Evolutionary conservation across 306 rosid species (phyloP).

Genomic region (Vigna radiata): DNA sequence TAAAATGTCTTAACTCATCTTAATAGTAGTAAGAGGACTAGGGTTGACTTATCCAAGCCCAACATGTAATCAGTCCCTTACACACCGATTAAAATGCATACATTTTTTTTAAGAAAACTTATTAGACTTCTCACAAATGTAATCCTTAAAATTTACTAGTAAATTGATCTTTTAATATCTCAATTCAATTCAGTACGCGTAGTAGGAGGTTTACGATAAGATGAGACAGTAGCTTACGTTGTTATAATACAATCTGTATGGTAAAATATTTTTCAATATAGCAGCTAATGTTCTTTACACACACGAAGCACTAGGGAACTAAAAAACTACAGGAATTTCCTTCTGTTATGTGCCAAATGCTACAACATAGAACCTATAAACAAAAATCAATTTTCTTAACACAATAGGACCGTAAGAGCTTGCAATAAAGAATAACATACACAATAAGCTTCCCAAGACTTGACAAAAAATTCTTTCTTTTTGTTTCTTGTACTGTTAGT

Average conservation of each 20-base stretch:
- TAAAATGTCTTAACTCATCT: no score
- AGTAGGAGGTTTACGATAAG: background rate
- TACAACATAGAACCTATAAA: conserved; percentile 41
- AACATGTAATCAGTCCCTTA: no score
- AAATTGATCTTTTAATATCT: background rate
- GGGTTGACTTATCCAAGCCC: no score
- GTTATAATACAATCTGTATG: conserved; percentile 32
- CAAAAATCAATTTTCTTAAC: conserved; percentile 46
- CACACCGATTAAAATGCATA: no score
- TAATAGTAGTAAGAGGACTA: no score
- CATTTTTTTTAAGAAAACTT: no score
- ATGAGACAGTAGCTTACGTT: background rate
- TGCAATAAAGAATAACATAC: conserved; percentile 41
- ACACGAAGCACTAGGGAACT: conserved; percentile 42
- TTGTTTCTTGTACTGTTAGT: conserved; percentile 44
- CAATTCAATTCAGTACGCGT: background rate
- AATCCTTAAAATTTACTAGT: no score
- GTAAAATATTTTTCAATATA: conserved; percentile 26
- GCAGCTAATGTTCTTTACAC: conserved; percentile 50
- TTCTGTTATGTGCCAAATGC: conserved; percentile 40
- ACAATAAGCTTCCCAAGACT: conserved; percentile 49
- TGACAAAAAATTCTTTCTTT: conserved; percentile 39
- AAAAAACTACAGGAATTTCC: conserved; percentile 36
- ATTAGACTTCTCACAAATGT: no score
- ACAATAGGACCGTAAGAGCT: conserved; percentile 37